Evolutionary conservation across 768 basidiomycete genomes (phyloP).

Genomic region (Neoboletus subvelutipes): DNA sequence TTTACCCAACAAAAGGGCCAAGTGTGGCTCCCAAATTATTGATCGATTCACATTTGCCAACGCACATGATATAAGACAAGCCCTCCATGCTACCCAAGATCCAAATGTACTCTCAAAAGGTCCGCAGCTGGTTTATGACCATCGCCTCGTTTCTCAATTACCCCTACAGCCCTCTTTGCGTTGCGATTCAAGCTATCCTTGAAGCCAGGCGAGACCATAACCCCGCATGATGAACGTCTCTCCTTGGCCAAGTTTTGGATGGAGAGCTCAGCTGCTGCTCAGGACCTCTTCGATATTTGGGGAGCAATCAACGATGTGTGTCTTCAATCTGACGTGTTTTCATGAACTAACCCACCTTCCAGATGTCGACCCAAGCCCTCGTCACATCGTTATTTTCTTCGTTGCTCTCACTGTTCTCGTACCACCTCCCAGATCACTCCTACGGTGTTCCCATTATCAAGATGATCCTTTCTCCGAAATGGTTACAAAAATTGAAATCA

Average conservation of each 20-base stretch:
- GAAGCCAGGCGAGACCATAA: slow-evolving; percentile 47
- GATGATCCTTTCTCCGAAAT: slow-evolving; percentile 53
- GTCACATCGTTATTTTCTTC: slow-evolving; percentile 56
- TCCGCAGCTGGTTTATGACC: slow-evolving; percentile 6
- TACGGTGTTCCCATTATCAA: slow-evolving; percentile 64
- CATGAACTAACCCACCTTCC: slow-evolving; percentile 8
- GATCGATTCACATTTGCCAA: slow-evolving; percentile 18
- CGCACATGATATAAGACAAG: slow-evolving; percentile 24
- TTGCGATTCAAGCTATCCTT: slow-evolving; percentile 58
- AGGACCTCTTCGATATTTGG: slow-evolving; percentile 66
- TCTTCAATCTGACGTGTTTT: background rate
- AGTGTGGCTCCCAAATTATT: slow-evolving; percentile 7
- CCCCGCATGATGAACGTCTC: slow-evolving; percentile 60
- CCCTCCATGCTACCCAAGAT: slow-evolving; percentile 16
- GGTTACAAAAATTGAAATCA: slow-evolving; percentile 56
- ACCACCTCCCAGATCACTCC: slow-evolving; percentile 67
- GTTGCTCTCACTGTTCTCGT: slow-evolving; percentile 60
- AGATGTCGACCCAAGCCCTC: slow-evolving; percentile 44
- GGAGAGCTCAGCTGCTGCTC: slow-evolving; percentile 51
- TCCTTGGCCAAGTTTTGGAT: slow-evolving; percentile 63
- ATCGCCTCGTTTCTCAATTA: background rate
- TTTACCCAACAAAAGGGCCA: slow-evolving; percentile 26
- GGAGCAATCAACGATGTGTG: slow-evolving; percentile 52
- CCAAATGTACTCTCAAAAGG: slow-evolving; percentile 21
- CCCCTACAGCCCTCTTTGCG: slow-evolving; percentile 41